Conservation (phyloP, 768 basidiomycete species). For the Arthromyces matolae region DNA sequence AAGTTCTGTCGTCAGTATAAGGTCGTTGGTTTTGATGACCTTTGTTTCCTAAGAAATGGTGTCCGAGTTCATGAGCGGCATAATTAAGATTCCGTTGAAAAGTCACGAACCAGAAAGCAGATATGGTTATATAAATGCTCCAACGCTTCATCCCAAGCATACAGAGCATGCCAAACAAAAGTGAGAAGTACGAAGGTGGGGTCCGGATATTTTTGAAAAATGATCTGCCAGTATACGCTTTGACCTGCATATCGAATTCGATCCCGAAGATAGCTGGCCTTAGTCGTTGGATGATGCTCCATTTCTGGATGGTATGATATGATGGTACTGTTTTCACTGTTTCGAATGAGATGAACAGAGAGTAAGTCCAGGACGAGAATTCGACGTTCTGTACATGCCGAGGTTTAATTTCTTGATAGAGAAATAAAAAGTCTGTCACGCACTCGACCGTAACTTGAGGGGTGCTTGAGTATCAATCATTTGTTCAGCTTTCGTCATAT, state of each 20-base stretch:
- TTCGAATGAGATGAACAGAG: constrained; percentile 46
- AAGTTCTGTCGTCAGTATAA: constrained; percentile 44
- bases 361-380: constrained; percentile 44
- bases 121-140: constrained; percentile 23
- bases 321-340: constrained; percentile 41
- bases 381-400: constrained; percentile 23
- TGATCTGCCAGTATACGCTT: constrained; percentile 26
- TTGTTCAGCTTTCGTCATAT: constrained; percentile 18
- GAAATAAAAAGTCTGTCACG: constrained; percentile 5
- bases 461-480: constrained; percentile 41
- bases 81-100: not conserved
- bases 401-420: no score
- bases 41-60: constrained; percentile 36
- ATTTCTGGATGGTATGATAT: constrained; percentile 46
- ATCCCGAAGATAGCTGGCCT: constrained; percentile 40
- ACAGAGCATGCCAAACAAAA: constrained; percentile 25
- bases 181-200: constrained; percentile 25
- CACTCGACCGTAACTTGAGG: constrained; percentile 31
- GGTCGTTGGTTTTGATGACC: constrained; percentile 38
- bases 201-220: constrained; percentile 20
- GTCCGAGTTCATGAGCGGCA: not conserved
- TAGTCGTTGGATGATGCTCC: constrained; percentile 33
- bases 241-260: constrained; percentile 44
- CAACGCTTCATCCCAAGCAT: constrained; percentile 26
- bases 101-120: constrained; percentile 17